Evolutionary conservation across 768 basidiomycete species (phyloP), one percentile per base, ranked within the genome.

Genomic region (Daedaleopsis sinensis): DNA sequence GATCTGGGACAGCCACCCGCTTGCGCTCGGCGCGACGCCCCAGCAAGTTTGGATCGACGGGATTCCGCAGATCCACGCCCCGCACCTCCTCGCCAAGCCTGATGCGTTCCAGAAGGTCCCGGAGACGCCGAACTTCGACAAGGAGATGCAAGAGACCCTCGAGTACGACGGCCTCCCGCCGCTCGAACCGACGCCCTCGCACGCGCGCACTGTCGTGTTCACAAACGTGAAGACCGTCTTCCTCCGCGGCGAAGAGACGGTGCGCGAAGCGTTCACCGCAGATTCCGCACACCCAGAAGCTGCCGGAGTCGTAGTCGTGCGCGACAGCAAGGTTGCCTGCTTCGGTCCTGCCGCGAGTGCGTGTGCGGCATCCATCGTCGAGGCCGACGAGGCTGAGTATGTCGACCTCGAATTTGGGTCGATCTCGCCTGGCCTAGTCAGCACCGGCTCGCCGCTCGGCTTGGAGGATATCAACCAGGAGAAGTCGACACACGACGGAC

Each of bases 11-110:
- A 85, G 83, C 39, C 91, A 93, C 72, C 93, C 93, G 1, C 79
- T 95, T 16, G 77, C 84, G 1, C 77, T 94, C 12, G 90, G 90
- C 21, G 90, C 91, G 21, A 87, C 91, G 0, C 92, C 92, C 5
- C 79, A 81, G 52, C 91, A 94, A 76, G 90, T 92, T 10, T 93
- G 82, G 74, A 91, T 94, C 61, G 93, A 96, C 67, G 94, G 93
- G 3, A 88, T 94, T 52, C 70, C 89, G 0, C 93, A 96, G 67
- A 67, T 89, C 2, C 68, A 76, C 48, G 68, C 73, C 3, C 80
- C 87, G 3, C 70, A 79, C 64, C 71, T 82, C 18, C 70, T 80
- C 42, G 50, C 74, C 52, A 94, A 96, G 69, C 84, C 89, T 0
- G 50, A 63, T 1, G 57, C 72, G 8, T 77, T 84, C 62, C 91